Percentiles rank a stretch among this genome's conserved stretches.
Conservation (phyloP, 192 early-diverging fungal species). For the Coemansia sp. region DNA sequence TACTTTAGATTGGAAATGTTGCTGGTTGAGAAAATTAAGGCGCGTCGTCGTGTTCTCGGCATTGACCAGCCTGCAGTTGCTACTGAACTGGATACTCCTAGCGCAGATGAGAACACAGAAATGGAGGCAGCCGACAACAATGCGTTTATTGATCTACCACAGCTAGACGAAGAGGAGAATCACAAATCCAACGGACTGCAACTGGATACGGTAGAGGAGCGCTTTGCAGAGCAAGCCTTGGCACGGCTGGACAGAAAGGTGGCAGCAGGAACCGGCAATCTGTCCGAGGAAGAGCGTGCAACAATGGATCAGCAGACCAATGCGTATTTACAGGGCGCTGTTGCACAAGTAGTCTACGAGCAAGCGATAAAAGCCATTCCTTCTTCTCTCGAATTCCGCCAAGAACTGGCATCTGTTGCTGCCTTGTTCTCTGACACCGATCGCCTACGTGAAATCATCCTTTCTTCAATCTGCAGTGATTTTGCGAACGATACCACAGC, state of each 20-base stretch:
- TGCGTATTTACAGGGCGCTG: constrained; percentile 66
- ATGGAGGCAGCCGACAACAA: constrained; percentile 39
- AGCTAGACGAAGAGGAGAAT: constrained; percentile 59
- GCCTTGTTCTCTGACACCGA: constrained; percentile 54
- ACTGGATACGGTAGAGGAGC: constrained; percentile 23
- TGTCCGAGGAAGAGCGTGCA: constrained; percentile 47
- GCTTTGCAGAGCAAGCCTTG: constrained; percentile 45
- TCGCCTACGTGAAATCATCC: constrained; percentile 12
- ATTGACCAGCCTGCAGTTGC: constrained; percentile 41
- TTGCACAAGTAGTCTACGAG: constrained; percentile 72
- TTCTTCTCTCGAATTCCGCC: constrained; percentile 69
- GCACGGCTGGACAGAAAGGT: constrained; percentile 16
- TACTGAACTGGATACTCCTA: not conserved
- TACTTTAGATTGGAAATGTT: constrained; percentile 92
- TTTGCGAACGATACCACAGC: constrained; percentile 35
- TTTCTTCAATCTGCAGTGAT: constrained; percentile 30
- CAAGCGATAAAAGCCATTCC: constrained; percentile 81
- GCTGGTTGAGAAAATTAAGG: constrained; percentile 82
- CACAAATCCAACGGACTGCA: constrained; percentile 16
- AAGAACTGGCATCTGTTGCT: constrained; percentile 67
- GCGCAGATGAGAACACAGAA: constrained; percentile 32
- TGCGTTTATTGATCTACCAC: constrained; percentile 57
- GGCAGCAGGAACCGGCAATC: constrained; percentile 27
- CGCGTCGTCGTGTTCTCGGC: constrained; percentile 77
- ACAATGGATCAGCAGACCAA: constrained; percentile 54